Conservation (phyloP, 1,284 basidiomycete genomes). For the Rhodotorula mucilaginosa region DNA sequence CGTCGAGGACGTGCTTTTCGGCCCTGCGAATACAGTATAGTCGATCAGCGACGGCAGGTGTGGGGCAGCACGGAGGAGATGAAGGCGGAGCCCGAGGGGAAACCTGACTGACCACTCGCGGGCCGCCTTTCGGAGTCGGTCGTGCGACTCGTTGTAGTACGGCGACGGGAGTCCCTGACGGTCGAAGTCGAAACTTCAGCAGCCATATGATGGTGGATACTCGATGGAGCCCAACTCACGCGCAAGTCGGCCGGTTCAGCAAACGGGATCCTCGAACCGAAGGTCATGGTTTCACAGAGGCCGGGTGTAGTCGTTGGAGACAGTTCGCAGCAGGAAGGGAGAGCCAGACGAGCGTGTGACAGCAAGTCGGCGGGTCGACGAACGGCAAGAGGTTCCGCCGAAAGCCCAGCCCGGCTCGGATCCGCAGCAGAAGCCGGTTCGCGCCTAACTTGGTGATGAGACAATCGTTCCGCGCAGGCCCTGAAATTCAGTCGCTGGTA, state of each 20-base stretch:
- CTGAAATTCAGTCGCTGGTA: too few species aligned
- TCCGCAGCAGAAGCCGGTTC: too few species aligned
- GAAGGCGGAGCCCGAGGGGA: neutral
- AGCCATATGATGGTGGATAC: too few species aligned
- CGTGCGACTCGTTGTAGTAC: conserved; percentile 51
- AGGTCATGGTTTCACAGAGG: neutral
- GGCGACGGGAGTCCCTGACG: conserved; percentile 44
- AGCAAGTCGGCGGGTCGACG: too few species aligned
- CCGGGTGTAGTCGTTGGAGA: neutral
- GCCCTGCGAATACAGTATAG: neutral
- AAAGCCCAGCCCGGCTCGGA: too few species aligned
- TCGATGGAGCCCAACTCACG: neutral
- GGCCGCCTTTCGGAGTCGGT: conserved; percentile 47
- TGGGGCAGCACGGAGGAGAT: neutral
- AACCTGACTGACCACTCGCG: conserved; percentile 37
- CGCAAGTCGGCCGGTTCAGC: conserved; percentile 28
- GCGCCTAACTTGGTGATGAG: too few species aligned
- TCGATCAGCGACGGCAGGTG: neutral
- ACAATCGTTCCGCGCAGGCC: too few species aligned
- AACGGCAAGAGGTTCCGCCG: too few species aligned
- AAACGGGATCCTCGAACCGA: conserved; percentile 22
- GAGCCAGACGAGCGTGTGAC: neutral
- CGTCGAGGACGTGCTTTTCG: conserved; percentile 28
- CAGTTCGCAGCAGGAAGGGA: too few species aligned
- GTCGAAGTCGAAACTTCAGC: too few species aligned